phyloP scores from a whole-genome alignment of 176 grass and related monocot genomes.

The Carex scoparia region DNA sequence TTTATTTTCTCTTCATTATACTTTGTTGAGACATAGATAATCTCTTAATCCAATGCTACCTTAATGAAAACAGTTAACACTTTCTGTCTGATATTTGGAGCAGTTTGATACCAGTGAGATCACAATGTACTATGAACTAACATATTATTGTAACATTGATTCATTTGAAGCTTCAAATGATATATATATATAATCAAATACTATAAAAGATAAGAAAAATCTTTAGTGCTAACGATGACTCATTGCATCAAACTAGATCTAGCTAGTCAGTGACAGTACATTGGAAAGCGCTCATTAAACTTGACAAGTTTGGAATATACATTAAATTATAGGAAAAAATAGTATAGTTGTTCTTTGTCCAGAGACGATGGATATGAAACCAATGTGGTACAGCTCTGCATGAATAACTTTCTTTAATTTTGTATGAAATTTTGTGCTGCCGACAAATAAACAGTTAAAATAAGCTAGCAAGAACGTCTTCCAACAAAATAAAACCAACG shows the following conservation, averaged over 20 bases:
- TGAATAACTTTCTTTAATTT: neutral
- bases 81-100: neutral
- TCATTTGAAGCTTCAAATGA: neutral
- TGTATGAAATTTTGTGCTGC: slow-evolving; percentile 16
- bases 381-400: neutral
- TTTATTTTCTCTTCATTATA: neutral
- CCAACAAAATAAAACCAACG: slow-evolving; percentile 2
- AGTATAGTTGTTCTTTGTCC: neutral
- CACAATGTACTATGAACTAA: neutral
- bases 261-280: too few relatives aligned
- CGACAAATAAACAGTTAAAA: neutral
- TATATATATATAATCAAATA: neutral
- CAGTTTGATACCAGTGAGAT: neutral
- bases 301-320: neutral
- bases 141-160: neutral
- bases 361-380: neutral
- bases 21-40: neutral
- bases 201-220: neutral
- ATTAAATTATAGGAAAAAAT: neutral
- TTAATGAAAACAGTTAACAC: neutral
- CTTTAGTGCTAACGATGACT: neutral
- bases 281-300: neutral
- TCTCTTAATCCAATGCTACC: neutral
- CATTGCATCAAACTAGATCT: neutral
- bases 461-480: neutral